Conservation (phyloP, 1,284 basidiomycete genomes). For the Apiotrichum gracile region DNA sequence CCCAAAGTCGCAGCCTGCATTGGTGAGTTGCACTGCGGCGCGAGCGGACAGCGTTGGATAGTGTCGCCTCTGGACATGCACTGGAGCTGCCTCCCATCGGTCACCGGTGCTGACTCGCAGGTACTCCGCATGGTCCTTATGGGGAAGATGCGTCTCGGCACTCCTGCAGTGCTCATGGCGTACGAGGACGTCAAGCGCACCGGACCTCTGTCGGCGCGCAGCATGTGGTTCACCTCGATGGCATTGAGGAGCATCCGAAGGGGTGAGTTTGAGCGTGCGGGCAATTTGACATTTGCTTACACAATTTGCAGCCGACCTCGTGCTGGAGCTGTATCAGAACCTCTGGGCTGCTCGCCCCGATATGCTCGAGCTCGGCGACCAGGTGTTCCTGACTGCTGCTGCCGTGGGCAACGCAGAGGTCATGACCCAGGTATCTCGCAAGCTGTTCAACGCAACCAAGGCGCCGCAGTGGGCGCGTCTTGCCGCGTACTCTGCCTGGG, state of each 20-base stretch:
- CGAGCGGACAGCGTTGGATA: neutral
- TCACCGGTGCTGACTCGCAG: neutral
- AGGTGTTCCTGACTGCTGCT: constrained; percentile 32
- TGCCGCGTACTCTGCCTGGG: constrained; percentile 27
- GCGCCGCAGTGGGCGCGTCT: constrained; percentile 31
- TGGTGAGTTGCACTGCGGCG: constrained; percentile 7
- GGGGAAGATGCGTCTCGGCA: constrained; percentile 12
- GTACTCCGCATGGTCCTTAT: constrained; percentile 33
- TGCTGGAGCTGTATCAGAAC: constrained; percentile 24
- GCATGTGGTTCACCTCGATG: constrained; percentile 23
- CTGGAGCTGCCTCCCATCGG: neutral
- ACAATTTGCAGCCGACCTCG: constrained; percentile 36
- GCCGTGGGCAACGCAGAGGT: constrained; percentile 24
- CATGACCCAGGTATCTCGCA: constrained; percentile 26
- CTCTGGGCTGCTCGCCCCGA: constrained; percentile 25
- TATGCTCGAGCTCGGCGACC: constrained; percentile 26
- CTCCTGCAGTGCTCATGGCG: constrained; percentile 15
- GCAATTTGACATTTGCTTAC: neutral
- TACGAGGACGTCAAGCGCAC: constrained; percentile 24
- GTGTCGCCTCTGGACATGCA: neutral
- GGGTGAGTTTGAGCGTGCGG: constrained; percentile 20
- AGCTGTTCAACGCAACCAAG: constrained; percentile 36
- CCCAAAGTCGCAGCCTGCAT: constrained; percentile 39
- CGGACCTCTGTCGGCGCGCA: constrained; percentile 23
- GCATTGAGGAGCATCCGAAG: constrained; percentile 27